A percentile compares a stretch with the other conserved stretches of the same genome.
Evolutionary conservation across 1,284 basidiomycete genomes (phyloP).

Genomic region (Leucocoprinus gongylophorus): DNA sequence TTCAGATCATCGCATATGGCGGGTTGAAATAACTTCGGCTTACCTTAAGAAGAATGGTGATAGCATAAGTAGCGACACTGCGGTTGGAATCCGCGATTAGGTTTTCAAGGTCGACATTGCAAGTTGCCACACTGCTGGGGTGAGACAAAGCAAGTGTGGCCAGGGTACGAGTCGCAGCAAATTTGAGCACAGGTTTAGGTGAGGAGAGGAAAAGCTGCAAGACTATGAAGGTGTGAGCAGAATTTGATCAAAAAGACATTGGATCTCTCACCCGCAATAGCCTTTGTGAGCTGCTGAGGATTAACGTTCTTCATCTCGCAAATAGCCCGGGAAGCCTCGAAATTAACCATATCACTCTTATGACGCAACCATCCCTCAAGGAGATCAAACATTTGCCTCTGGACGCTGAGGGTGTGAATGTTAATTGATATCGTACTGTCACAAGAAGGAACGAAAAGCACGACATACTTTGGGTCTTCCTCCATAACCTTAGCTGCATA

Average conservation of each 20-base stretch:
- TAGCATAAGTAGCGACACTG: conserved; percentile 97
- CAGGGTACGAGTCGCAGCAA: conserved; percentile 94
- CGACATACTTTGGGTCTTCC: conserved; percentile 89
- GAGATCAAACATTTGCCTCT: conserved; percentile 90
- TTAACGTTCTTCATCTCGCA: conserved; percentile 91
- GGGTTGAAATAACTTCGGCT: conserved; percentile 6
- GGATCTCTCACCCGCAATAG: conserved; percentile 68
- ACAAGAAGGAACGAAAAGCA: background rate
- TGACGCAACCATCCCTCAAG: conserved; percentile 95
- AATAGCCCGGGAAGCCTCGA: conserved; percentile 95
- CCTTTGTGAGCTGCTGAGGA: conserved; percentile 72
- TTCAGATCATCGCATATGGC: conserved; percentile 10
- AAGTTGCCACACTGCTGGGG: conserved; percentile 81
- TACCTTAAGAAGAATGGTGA: conserved; percentile 96
- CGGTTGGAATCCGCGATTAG: conserved; percentile 96
- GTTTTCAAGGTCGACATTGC: conserved; percentile 97
- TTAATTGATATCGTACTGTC: background rate
- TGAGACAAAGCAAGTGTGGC: conserved; percentile 82
- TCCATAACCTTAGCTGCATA: conserved; percentile 98
- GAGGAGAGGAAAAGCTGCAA: conserved; percentile 92
- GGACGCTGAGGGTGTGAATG: conserved; percentile 49
- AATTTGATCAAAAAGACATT: background rate
- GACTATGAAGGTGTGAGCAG: conserved; percentile 40
- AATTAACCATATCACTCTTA: conserved; percentile 99
- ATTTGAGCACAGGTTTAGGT: conserved; percentile 91